Conservation (phyloP, 164 flowering plant genomes). For the Paratinospora sagittata region DNA sequence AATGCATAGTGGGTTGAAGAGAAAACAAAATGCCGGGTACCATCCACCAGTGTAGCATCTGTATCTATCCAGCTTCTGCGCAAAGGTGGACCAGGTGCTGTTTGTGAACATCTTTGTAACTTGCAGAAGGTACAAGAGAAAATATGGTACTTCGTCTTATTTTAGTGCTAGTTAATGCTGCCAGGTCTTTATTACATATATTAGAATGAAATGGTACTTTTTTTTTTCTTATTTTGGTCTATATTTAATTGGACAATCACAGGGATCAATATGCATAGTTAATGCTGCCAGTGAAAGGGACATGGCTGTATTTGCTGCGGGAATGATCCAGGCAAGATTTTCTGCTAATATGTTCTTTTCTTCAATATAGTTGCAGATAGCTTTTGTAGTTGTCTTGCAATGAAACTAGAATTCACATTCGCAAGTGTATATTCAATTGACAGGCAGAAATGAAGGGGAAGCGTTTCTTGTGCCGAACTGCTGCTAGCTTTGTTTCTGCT, state of each 20-base stretch:
- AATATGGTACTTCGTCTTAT: neutral
- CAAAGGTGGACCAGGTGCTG: slow-evolving; percentile 84
- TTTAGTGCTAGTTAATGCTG: too few species aligned
- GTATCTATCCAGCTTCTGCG: slow-evolving; percentile 77
- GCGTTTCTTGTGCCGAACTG: slow-evolving; percentile 88
- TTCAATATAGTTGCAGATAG: neutral
- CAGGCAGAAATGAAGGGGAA: slow-evolving; percentile 97
- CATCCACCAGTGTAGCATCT: slow-evolving; percentile 66
- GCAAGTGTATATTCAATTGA: slow-evolving; percentile 15
- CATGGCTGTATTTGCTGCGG: slow-evolving; percentile 95
- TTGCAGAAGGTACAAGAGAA: slow-evolving; percentile 58
- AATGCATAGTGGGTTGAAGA: slow-evolving; percentile 86
- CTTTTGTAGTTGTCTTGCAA: neutral
- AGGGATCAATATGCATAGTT: slow-evolving; percentile 91
- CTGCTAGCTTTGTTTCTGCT: slow-evolving; percentile 98
- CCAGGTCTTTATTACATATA: neutral
- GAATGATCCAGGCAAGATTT: slow-evolving; percentile 77
- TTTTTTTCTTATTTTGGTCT: neutral
- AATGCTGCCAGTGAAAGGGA: slow-evolving; percentile 98
- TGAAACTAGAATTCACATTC: neutral
- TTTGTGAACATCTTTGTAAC: slow-evolving; percentile 72
- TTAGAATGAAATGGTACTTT: neutral
- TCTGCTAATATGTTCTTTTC: neutral
- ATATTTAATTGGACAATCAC: slow-evolving; percentile 16
- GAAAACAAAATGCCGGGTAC: slow-evolving; percentile 77